Percentiles rank a stretch among this genome's conserved stretches.
Conservation (phyloP, 1,284 basidiomycete genomes). For the Chalciporus sp. region DNA sequence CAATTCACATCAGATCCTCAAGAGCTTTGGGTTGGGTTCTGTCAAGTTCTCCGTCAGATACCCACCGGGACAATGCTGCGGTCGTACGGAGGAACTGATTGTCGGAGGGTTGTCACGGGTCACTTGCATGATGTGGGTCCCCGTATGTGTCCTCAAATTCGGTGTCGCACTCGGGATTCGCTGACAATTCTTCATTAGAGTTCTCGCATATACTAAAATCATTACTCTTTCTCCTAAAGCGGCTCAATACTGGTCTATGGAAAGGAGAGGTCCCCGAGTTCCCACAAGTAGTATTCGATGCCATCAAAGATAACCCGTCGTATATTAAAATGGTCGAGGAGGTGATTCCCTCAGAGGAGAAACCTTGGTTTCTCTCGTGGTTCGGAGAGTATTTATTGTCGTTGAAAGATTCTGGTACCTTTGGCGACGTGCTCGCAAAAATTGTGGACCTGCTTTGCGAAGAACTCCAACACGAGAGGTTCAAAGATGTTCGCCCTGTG, state of each 20-base stretch:
- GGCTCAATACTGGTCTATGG: slow-evolving; percentile 63
- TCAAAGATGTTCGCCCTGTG: slow-evolving; percentile 56
- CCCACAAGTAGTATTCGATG: slow-evolving; percentile 76
- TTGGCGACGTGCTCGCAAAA: slow-evolving; percentile 70
- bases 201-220: slow-evolving; percentile 65
- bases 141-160: slow-evolving; percentile 50
- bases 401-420: slow-evolving; percentile 51
- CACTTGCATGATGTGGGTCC: slow-evolving; percentile 65
- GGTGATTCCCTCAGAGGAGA: slow-evolving; percentile 36
- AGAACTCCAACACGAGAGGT: slow-evolving; percentile 76
- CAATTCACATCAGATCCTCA: slow-evolving; percentile 40
- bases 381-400: slow-evolving; percentile 60
- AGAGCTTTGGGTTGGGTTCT: slow-evolving; percentile 60
- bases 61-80: slow-evolving; percentile 48
- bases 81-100: slow-evolving; percentile 40
- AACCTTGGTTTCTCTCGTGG: slow-evolving; percentile 54
- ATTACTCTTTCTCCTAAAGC: slow-evolving; percentile 56
- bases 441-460: slow-evolving; percentile 73
- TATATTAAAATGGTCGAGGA: slow-evolving; percentile 56
- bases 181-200: slow-evolving; percentile 44
- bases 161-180: background rate
- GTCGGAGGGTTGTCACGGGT: slow-evolving; percentile 54
- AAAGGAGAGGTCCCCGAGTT: slow-evolving; percentile 63
- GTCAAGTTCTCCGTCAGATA: slow-evolving; percentile 51
- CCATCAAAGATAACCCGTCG: slow-evolving; percentile 77